Evolutionary conservation across 306 rosid species (phyloP).

Genomic region (Castanopsis chinensis): DNA sequence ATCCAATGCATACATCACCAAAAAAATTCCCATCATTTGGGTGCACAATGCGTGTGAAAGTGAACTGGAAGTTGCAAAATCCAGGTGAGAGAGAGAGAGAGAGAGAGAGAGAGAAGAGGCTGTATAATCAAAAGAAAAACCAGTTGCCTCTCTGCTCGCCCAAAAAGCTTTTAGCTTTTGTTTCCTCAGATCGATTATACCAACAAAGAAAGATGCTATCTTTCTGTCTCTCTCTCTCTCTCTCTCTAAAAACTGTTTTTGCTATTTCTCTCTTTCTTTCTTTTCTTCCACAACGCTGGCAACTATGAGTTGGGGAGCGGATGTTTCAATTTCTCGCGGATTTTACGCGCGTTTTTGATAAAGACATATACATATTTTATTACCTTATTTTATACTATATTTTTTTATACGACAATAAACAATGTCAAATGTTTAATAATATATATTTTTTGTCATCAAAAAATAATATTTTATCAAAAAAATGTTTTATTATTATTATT

Average conservation of each 20-base stretch:
- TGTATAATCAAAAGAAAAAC: constrained; percentile 34
- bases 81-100: constrained; percentile 20
- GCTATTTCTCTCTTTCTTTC: constrained; percentile 8
- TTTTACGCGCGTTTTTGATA: constrained; percentile 38
- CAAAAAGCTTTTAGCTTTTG: constrained; percentile 7
- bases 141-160: constrained; percentile 41
- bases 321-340: constrained; percentile 54
- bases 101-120: constrained; percentile 11
- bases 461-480: too few species aligned
- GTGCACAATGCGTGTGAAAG: neutral
- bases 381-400: neutral
- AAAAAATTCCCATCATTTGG: constrained; percentile 3
- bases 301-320: constrained; percentile 47
- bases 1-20: constrained; percentile 29
- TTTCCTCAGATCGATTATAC: constrained; percentile 37
- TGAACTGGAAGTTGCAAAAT: constrained; percentile 19
- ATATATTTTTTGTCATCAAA: too few species aligned
- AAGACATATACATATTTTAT: neutral
- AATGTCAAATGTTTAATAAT: neutral
- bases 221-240: constrained; percentile 19
- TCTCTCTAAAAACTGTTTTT: neutral
- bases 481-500: too few species aligned
- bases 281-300: constrained; percentile 44
- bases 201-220: constrained; percentile 45
- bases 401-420: neutral